Conservation (phyloP, 345 rosid genomes). For the Citrus inodora region DNA sequence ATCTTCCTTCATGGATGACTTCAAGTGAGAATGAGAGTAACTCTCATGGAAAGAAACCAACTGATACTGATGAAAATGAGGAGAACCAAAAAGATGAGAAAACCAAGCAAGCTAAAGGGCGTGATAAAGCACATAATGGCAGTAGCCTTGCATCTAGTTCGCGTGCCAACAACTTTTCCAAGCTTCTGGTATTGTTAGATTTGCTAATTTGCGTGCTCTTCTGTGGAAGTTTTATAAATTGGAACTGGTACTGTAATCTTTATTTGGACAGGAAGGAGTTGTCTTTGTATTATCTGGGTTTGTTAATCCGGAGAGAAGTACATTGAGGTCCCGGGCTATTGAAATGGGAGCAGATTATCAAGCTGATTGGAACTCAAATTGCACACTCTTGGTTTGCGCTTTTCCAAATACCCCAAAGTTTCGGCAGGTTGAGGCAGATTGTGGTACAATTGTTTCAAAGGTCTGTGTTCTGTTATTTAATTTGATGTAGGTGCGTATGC, state of each 20-base stretch:
- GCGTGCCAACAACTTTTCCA: constrained; percentile 30
- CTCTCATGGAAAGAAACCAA: constrained; percentile 28
- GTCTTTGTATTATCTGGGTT: constrained; percentile 84
- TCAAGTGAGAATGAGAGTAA: constrained; percentile 29
- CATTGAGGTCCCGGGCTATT: constrained; percentile 73
- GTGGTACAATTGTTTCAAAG: constrained; percentile 83
- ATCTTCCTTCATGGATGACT: constrained; percentile 88
- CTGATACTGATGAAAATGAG: constrained; percentile 12
- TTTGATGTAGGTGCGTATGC: neutral
- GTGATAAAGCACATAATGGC: constrained; percentile 9
- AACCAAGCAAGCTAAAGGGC: constrained; percentile 9
- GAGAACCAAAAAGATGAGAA: constrained; percentile 17
- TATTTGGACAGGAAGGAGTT: constrained; percentile 71
- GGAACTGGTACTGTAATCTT: constrained; percentile 17
- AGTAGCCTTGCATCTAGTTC: constrained; percentile 18
- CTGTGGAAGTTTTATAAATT: neutral
- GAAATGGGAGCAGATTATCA: constrained; percentile 85
- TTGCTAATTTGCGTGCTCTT: constrained; percentile 1
- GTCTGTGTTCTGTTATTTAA: constrained; percentile 22
- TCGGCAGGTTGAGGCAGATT: constrained; percentile 67
- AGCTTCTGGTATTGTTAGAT: constrained; percentile 49
- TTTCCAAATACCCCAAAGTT: constrained; percentile 90
- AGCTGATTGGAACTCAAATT: constrained; percentile 76
- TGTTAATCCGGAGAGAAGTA: constrained; percentile 81
- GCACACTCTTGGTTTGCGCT: constrained; percentile 82